Evolutionary conservation across 2,329 filamentous ascomycete species (phyloP).

Genomic region (Zelopaecilomyces penicillatus): DNA sequence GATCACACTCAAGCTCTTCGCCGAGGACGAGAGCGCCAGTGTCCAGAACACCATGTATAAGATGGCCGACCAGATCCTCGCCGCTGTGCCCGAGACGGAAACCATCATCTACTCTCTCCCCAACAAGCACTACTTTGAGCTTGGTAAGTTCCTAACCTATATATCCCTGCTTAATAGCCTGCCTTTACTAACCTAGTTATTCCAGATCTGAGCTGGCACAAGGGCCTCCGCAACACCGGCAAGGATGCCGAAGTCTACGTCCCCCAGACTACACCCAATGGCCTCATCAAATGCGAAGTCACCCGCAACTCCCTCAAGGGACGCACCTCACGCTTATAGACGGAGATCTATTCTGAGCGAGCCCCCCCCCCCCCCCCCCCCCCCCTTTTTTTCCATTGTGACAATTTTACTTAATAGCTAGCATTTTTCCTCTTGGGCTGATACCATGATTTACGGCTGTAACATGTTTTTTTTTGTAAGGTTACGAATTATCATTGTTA

Average conservation of each 20-base stretch:
- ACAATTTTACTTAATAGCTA: neutral
- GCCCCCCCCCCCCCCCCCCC: no score
- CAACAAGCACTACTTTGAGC: slow-evolving; percentile 98
- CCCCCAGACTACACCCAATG: slow-evolving; percentile 87
- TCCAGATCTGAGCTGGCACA: slow-evolving; percentile 90
- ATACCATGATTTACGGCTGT: no score
- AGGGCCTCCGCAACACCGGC: slow-evolving; percentile 88
- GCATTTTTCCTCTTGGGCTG: no score
- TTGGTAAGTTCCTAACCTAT: slow-evolving; percentile 50
- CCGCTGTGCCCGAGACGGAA: slow-evolving; percentile 60
- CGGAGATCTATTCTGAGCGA: neutral
- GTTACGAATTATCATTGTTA: no score
- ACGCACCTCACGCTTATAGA: neutral
- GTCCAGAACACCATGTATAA: slow-evolving; percentile 99
- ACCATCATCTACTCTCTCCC: slow-evolving; percentile 76
- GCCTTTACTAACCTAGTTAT: slow-evolving; percentile 10
- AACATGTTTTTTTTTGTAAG: no score
- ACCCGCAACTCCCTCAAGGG: slow-evolving; percentile 33
- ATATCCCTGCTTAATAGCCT: neutral
- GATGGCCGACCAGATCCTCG: slow-evolving; percentile 85
- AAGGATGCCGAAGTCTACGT: slow-evolving; percentile 93
- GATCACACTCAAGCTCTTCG: slow-evolving; percentile 88
- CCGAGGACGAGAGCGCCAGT: slow-evolving; percentile 80
- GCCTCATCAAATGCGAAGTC: slow-evolving; percentile 90
- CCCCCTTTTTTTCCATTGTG: neutral